Base-by-base conservation (phyloP, 305 asterid genomes). In the Fraxinus albicans region DNA sequence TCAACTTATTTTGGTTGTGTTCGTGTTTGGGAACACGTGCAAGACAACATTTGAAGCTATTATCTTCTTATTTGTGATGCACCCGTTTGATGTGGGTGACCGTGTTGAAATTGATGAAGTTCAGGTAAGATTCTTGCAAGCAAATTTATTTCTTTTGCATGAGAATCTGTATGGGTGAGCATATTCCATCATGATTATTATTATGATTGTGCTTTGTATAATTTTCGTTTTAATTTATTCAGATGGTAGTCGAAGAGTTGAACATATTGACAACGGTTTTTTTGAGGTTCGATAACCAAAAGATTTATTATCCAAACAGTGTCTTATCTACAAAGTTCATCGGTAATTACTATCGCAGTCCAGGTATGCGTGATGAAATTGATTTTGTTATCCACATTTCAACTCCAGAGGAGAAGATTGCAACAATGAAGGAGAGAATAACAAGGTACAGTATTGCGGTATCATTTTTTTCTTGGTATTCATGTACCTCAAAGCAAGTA, bases 241-340 rank as follows among this genome's bases (percentile, higher is more conserved):
- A 95, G 99, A 94, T 95, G 99, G 82, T 95, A 9, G 98, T 94
- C 6, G 99, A 95, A 84, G 99, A 92, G 86, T 91, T 95, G 98
- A 95, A 95, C 79, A 91, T 95, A 82, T 36, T 95, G 82, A 89
- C 97, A 0, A 94, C 97, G 4, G 91, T 95, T 76, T 91, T 95
- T 72, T 88, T 95, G 33, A 94, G 92, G 87, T 91, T 35, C 0
- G 99, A 94, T 81, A 90, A 90, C 89, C 91, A 89, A 73, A 95
- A 94, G 89, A 86, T 94, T 84, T 89, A 86, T 63, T 94, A 91
- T 65, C 99, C 98, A 3, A 95, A 95, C 88, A 91, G 90, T 13
- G 89, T 91, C 72, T 85, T 95, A 38, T 78, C 95, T 1, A 89
- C 95, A 5, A 91, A 93, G 86, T 96, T 97, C n/a, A 91, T 95